These are phyloP conservation scores for Penicillium sp. DNA, from an alignment of 2,329 filamentous ascomycete genomes.

Conservation along the genomic window DNA sequence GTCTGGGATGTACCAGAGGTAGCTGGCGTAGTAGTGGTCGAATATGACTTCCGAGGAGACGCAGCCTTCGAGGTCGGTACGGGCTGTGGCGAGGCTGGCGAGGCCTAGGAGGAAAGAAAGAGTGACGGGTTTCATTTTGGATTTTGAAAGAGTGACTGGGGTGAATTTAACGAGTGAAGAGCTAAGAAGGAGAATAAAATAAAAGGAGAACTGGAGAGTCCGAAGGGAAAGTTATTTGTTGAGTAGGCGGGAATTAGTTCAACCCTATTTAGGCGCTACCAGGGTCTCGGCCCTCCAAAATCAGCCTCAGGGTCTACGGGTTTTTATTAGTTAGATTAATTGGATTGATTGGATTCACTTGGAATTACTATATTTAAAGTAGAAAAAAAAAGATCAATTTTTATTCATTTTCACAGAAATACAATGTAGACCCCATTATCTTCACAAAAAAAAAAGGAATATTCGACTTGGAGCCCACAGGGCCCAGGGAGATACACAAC, in stretches of 20 bases:
- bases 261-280: neutral
- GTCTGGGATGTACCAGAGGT: constrained; percentile 60
- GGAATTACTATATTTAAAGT: neutral
- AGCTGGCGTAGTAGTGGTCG: constrained; percentile 27
- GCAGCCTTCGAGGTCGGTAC: constrained; percentile 29
- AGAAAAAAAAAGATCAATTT: neutral
- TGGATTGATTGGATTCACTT: neutral
- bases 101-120: constrained; percentile 21
- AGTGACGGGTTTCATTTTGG: constrained; percentile 24
- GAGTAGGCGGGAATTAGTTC: neutral
- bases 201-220: neutral
- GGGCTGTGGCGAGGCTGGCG: constrained; percentile 17
- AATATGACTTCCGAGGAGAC: constrained; percentile 27
- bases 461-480: neutral
- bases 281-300: neutral
- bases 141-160: constrained; percentile 2
- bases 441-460: neutral
- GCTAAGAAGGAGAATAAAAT: neutral
- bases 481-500: neutral
- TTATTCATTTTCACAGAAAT: neutral
- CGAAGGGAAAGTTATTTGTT: neutral
- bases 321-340: neutral
- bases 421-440: neutral
- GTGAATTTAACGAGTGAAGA: constrained; percentile 9
- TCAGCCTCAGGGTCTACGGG: neutral